Evolutionary conservation across 441 rosid genomes (phyloP).

Genomic region (Adansonia gregorii): DNA sequence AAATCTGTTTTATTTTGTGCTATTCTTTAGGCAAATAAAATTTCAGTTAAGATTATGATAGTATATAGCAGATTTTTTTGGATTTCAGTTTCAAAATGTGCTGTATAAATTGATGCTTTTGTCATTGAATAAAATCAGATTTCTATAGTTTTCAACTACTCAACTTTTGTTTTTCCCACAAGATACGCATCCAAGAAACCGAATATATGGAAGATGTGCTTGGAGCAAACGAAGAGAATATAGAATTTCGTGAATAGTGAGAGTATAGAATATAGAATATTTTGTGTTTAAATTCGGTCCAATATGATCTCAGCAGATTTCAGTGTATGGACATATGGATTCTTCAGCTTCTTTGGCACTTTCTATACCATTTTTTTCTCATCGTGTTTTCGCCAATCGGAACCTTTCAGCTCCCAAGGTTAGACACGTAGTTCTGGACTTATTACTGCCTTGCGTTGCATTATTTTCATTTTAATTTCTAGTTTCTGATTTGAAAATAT

Average conservation of each 20-base stretch:
- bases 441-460: not conserved
- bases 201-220: slow-evolving; percentile 12
- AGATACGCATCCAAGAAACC: not conserved
- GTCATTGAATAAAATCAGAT: too few relatives aligned
- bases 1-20: too few relatives aligned
- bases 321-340: slow-evolving; percentile 24
- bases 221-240: slow-evolving; percentile 7
- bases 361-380: not conserved
- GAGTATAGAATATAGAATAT: slow-evolving; percentile 21
- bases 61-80: too few relatives aligned
- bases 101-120: too few relatives aligned
- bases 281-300: slow-evolving; percentile 35
- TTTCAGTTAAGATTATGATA: too few relatives aligned
- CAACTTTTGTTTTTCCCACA: too few relatives aligned
- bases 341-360: slow-evolving; percentile 19
- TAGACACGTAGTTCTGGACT: slow-evolving; percentile 8
- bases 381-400: slow-evolving; percentile 33
- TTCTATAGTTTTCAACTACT: too few relatives aligned
- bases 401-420: slow-evolving; percentile 29
- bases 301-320: slow-evolving; percentile 19
- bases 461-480: slow-evolving; percentile 12
- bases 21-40: too few relatives aligned
- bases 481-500: slow-evolving; percentile 11
- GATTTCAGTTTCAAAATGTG: too few relatives aligned
- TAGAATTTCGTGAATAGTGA: not conserved